These are phyloP conservation scores for Auricularia sp. DNA, from an alignment of 768 basidiomycete species.

Conservation along the genomic window DNA sequence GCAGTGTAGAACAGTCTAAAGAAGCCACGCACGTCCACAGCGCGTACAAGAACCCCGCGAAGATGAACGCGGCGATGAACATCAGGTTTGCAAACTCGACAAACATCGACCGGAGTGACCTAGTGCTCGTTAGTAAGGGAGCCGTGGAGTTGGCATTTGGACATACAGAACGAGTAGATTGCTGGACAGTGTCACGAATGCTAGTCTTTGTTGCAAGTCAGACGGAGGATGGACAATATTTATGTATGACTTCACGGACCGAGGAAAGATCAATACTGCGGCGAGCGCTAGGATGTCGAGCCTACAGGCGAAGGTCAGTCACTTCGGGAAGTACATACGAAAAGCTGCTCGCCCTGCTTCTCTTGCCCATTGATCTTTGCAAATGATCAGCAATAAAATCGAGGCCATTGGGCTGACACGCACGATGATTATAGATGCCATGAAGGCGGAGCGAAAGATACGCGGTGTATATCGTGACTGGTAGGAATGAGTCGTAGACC, in stretches of 20 bases:
- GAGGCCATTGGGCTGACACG: conserved; percentile 13
- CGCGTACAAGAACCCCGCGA: conserved; percentile 86
- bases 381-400: conserved; percentile 3
- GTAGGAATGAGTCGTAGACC: conserved; percentile 1
- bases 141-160: conserved; percentile 30
- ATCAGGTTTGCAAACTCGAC: conserved; percentile 78
- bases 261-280: conserved; percentile 83
- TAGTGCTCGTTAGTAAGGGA: conserved; percentile 31
- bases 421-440: conserved; percentile 62
- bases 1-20: background rate
- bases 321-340: background rate
- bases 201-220: conserved; percentile 45
- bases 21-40: conserved; percentile 70
- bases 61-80: conserved; percentile 81
- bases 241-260: conserved; percentile 23
- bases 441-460: conserved; percentile 72
- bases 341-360: conserved; percentile 33
- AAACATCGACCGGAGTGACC: conserved; percentile 85
- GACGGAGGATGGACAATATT: too few relatives aligned
- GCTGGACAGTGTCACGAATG: conserved; percentile 77
- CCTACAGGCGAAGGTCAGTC: background rate
- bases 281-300: conserved; percentile 81
- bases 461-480: conserved; percentile 68
- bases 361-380: conserved; percentile 52
- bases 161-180: conserved; percentile 34